Evolutionary conservation across 768 basidiomycete species (phyloP), one percentile per base, ranked within the genome.

Genomic region (Suillus spraguei): DNA sequence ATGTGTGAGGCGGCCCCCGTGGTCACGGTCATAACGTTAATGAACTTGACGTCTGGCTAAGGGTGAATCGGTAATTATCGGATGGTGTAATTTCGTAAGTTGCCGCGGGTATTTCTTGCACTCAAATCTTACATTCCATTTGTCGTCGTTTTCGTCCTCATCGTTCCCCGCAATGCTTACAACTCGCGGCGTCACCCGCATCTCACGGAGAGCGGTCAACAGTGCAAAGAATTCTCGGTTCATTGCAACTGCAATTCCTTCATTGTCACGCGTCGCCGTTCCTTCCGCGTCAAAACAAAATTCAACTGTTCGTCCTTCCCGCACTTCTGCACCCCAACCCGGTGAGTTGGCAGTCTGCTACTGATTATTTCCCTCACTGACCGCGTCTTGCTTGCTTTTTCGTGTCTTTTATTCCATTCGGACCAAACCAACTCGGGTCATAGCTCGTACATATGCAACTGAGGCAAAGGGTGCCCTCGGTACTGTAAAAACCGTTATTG

Each of bases 401-500:
- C 33, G 9, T 32, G 11, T n/a, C 22, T 17, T 54, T 55, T 16
- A 14, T 41, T 58, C 33, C n/a, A 24, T 63, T 56, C 35, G 55
- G 44, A 16, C 14, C 33, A 9, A 9, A 4, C 4, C 5, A 60
- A 22, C 50, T 66, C 63, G 63, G 65, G 62, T 64, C 46, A 14
- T 70, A 89, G 90, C 84, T 67, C 95, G 95, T 76, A 81, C 88
- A 58, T 97, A 96, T 85, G 96, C 96, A 67, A 95, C 95, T 61
- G 95, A 97, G 78, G 86, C 92, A 64, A 90, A 87, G 82, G 78
- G 71, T 68, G 77, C 84, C 61, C 79, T 85, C 71, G 96, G 96
- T 70, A 80, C 85, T 53, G 92, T 98, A 74, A 97, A 98, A 85
- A 96, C 95, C 71, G 96, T 99, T 85, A 99, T 99, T 80, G 97